Evolutionary conservation across 2,329 filamentous ascomycete species (phyloP), one percentile per base, ranked within the genome.

Genomic region (Aspergillus bombycis): DNA sequence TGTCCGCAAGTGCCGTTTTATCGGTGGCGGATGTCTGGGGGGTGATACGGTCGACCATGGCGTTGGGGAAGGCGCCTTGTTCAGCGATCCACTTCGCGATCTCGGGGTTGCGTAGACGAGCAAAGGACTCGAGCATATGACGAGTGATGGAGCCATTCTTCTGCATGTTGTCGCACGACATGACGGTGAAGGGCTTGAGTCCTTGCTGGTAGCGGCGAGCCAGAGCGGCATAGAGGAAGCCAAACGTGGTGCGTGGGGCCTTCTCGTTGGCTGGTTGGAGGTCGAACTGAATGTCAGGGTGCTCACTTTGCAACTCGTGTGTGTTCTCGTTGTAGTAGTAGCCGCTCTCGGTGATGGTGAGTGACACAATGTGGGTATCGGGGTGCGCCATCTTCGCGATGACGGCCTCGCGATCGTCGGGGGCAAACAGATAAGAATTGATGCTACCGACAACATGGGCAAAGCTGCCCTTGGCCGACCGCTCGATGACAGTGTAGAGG

Each of bases 291-390:
- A 85, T 85, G 68, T 85, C 83, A 10, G 82, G 75, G 71, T 85
- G 77, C 50, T 85, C 78, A 41, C 73, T 72, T 65, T 80, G 73
- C 62, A 85, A 77, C 76, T 85, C 74, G 76, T 85, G 83, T n/a
- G 83, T 83, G 78, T 85, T 84, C 71, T 85, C 83, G 71, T 85
- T 84, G 78, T 85, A 85, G 77, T 83, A 85, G 80, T 85, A 85
- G 65, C 83, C 83, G 70, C 81, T 84, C 77, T 85, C 83, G 50
- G 83, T 85, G 71, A 85, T 85, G 70, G 83, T 85, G 72, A 85
- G 71, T 19, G 83, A 85, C 36, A 85, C 83, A 64, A 85, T 85
- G 70, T 79, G 81, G 14, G 83, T 85, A 69, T 85, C 82, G 0
- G 81, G 78, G 75, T 84, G 79, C 1, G 83, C 83, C 83, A 85